Evolutionary conservation across 352 stramenopile species (phyloP).

Genomic region (Lagenidium giganteum): DNA sequence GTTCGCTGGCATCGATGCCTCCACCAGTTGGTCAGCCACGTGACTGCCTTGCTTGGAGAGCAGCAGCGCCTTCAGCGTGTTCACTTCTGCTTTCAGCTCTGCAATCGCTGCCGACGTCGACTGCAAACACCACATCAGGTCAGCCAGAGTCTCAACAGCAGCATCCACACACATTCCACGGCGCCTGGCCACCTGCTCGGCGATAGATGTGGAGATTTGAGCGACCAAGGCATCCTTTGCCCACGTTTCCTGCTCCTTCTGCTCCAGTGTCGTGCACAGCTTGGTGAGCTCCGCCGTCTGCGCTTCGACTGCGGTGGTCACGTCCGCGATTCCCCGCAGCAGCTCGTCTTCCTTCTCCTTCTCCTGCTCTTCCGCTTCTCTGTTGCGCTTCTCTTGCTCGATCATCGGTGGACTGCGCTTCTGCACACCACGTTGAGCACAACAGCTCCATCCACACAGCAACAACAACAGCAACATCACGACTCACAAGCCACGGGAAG

Average conservation of each 20-base stretch:
- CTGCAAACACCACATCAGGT: neutral
- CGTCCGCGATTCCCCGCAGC: constrained; percentile 25
- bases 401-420: too few relatives aligned
- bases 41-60: constrained; percentile 20
- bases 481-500: constrained; percentile 42
- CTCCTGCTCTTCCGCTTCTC: constrained; percentile 36
- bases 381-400: too few relatives aligned
- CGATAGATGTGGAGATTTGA: constrained; percentile 37
- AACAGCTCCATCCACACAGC: constrained; percentile 1
- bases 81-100: constrained; percentile 53
- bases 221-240: constrained; percentile 31
- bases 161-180: neutral
- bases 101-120: constrained; percentile 40
- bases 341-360: constrained; percentile 39
- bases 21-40: neutral
- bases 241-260: constrained; percentile 38
- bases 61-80: constrained; percentile 41
- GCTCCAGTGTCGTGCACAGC: constrained; percentile 29
- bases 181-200: constrained; percentile 45
- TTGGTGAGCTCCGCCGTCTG: constrained; percentile 45
- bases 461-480: neutral
- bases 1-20: neutral
- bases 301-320: constrained; percentile 43
- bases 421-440: too few relatives aligned
- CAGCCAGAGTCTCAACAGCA: neutral